Evolutionary conservation across 768 basidiomycete genomes (phyloP), one percentile per base, ranked within the genome.

Genomic region (Cyclocybe aegerita): DNA sequence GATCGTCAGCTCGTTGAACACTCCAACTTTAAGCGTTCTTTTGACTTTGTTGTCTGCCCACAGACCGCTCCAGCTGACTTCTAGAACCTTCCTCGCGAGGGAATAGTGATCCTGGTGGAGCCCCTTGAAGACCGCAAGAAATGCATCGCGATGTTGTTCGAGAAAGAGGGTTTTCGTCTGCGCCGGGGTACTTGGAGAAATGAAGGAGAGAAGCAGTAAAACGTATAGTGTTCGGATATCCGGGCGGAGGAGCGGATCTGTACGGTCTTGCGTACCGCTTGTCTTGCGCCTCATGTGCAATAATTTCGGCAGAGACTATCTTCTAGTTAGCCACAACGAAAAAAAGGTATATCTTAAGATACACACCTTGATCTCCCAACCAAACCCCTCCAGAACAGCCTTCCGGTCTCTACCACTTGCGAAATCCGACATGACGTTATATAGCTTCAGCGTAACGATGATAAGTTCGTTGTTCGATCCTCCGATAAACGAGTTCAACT

Each of bases 201-300:
- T 68, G 62, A 93, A 88, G 0, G 88, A 87, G 10, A 92, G 73
- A 10, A 93, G 70, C 57, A 94, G 83, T 1, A 85, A 68, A 35
- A 92, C 64, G 43, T 86, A 90, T 4, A 87, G 73, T 0, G 89
- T 90, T 34, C 92, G 80, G 39, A 94, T 93, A 64, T 94, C 93
- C 88, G 37, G 14, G n/a, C 29, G 32, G 12, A 16, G 57, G 0
- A 88, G 68, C 3, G 73, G 65, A 38, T 65, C 58, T 1, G 55
- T 41, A 16, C 52, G 39, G 48, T 80, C 57, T 7, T 72, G 70
- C 2, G 65, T 71, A 8, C 56, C 63, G 53, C 81, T 82, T 1
- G 70, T 64, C 65, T 76, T 89, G 11, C 88, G 76, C 29, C 90
- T 76, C 87, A 90, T 88, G 36, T 77, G 72, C 17, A 90, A 62